A percentile compares a stretch with the other conserved stretches of the same genome.
phyloP scores from a whole-genome alignment of 2,329 filamentous ascomycete genomes.

The Apiospora saccharicola region DNA sequence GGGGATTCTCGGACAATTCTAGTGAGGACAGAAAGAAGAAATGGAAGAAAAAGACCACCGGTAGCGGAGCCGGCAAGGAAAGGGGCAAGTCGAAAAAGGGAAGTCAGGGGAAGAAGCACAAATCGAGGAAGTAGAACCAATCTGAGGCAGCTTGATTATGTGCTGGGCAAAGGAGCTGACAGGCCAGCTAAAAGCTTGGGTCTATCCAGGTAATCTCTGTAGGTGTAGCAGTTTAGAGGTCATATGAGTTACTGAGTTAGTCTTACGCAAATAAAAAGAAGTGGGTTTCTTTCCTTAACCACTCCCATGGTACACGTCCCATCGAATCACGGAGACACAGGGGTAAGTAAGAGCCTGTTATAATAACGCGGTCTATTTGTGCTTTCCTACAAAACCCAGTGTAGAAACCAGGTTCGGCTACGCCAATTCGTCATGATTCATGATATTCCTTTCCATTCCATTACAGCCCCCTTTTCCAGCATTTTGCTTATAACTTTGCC shows the following conservation, averaged over 20 bases:
- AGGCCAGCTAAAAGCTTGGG: neutral
- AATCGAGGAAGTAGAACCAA: neutral
- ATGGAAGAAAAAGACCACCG: constrained; percentile 9
- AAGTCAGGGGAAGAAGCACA: constrained; percentile 4
- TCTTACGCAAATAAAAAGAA: too few species aligned
- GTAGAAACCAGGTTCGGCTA: neutral
- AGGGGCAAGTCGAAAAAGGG: constrained; percentile 19
- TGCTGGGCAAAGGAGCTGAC: neutral
- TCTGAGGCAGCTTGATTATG: neutral
- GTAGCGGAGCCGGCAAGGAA: neutral
- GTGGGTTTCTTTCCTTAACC: too few species aligned
- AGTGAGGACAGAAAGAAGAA: constrained; percentile 29
- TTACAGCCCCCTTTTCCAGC: neutral
- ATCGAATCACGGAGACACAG: neutral
- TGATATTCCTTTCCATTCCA: constrained; percentile 6
- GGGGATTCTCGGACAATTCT: constrained; percentile 27
- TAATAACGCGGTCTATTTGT: constrained; percentile 2
- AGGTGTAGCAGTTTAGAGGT: neutral
- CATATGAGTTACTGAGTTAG: too few species aligned
- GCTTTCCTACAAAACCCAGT: neutral
- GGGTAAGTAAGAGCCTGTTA: neutral
- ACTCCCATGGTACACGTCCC: neutral
- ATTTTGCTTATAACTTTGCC: constrained; percentile 2
- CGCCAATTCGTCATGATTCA: constrained; percentile 14
- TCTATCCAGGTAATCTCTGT: neutral